These are phyloP conservation scores for Gracilaria caudata DNA, from an alignment of 23 red algal genomes.

Conservation along the genomic window DNA sequence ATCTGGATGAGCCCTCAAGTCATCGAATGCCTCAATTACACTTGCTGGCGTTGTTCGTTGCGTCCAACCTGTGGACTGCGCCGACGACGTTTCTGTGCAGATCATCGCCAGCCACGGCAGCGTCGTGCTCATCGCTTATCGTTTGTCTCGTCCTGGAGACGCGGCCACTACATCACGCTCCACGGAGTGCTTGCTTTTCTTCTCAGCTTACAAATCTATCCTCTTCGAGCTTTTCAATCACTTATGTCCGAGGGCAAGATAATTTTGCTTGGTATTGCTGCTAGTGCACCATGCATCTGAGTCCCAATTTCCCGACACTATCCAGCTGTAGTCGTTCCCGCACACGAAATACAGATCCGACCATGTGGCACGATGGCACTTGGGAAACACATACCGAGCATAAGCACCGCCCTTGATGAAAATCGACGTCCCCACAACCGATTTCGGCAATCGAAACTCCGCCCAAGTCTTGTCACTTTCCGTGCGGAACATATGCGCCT, in stretches of 20 bases:
- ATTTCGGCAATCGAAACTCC: conserved; percentile 36
- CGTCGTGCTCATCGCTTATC: too few relatives aligned
- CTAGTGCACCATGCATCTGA: conserved; percentile 45
- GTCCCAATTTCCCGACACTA: conserved; percentile 24
- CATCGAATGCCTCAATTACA: too few relatives aligned
- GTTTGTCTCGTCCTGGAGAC: too few relatives aligned
- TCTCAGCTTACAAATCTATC: too few relatives aligned
- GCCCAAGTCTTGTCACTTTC: conserved; percentile 35
- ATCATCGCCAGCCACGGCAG: too few relatives aligned
- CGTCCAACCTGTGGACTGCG: too few relatives aligned
- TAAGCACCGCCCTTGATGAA: conserved; percentile 31
- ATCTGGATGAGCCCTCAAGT: too few relatives aligned
- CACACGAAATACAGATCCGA: conserved; percentile 45
- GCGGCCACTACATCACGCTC: too few relatives aligned
- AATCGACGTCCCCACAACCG: conserved; percentile 33
- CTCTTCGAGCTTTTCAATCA: too few relatives aligned
- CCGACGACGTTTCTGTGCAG: too few relatives aligned
- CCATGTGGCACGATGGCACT: conserved; percentile 47
- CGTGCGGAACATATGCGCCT: conserved; percentile 4
- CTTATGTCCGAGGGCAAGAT: conserved; percentile 19
- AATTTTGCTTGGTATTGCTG: conserved; percentile 50
- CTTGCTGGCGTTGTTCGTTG: too few relatives aligned
- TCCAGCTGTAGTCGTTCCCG: not conserved
- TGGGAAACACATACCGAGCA: conserved; percentile 26
- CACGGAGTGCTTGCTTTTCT: too few relatives aligned